phyloP scores from a whole-genome alignment of 2,329 filamentous ascomycete species.

The Claviceps digitariae region DNA sequence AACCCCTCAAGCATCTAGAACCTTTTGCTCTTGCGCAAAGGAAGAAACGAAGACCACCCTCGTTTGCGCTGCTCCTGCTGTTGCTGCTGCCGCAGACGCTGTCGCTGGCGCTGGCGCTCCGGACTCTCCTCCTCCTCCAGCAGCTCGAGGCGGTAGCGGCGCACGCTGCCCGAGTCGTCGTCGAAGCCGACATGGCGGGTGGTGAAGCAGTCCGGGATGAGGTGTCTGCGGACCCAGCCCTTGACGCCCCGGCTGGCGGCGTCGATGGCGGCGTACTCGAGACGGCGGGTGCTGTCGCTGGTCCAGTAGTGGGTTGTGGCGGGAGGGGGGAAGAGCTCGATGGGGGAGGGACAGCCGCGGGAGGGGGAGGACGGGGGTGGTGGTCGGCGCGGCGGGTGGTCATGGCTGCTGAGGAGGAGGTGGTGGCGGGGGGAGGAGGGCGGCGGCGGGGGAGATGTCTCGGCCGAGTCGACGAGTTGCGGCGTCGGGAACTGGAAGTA shows the following conservation, averaged over 20 bases:
- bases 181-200: conserved; percentile 43
- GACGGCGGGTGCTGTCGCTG: conserved; percentile 45
- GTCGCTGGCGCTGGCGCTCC: conserved; percentile 9
- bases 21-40: conserved; percentile 14
- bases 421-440: too few species aligned
- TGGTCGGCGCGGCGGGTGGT: too few species aligned
- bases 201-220: conserved; percentile 48
- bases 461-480: conserved; percentile 20
- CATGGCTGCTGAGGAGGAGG: too few species aligned
- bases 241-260: conserved; percentile 45
- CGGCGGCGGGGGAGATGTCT: too few species aligned
- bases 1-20: too few species aligned
- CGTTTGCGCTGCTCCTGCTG: neutral
- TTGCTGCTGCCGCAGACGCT: too few species aligned
- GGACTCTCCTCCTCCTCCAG: conserved; percentile 31
- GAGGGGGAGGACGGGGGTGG: too few species aligned
- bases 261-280: conserved; percentile 55
- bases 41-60: conserved; percentile 18
- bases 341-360: too few species aligned
- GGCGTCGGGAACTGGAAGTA: conserved; percentile 39
- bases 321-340: conserved; percentile 22
- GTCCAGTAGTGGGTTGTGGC: conserved; percentile 56
- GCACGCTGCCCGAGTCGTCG: conserved; percentile 49
- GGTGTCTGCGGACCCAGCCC: conserved; percentile 43
- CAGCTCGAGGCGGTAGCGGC: conserved; percentile 46